A percentile compares a stretch with the other conserved stretches of the same genome.
These are phyloP conservation scores for Fusarium luffae DNA, from an alignment of 2,329 filamentous ascomycete species.

Conservation along the genomic window DNA sequence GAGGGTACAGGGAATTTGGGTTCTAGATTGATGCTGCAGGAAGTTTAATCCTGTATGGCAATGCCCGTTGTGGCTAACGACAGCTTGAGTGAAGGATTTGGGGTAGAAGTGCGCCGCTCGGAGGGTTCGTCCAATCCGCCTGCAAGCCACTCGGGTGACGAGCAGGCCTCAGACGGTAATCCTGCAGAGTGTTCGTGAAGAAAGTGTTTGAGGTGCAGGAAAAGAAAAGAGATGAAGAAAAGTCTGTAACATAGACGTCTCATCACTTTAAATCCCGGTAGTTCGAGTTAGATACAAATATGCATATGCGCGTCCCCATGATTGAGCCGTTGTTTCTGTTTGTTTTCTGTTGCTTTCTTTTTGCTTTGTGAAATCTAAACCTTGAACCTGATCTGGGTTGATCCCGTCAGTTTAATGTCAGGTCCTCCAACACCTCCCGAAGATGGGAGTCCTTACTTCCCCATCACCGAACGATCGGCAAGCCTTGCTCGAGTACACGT, in stretches of 20 bases:
- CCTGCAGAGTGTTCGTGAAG: no score
- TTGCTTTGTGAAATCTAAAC: background rate
- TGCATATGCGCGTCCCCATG: background rate
- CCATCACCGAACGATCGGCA: background rate
- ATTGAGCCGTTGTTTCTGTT: background rate
- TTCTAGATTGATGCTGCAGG: background rate
- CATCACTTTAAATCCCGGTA: background rate
- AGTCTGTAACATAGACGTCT: slow-evolving; percentile 5
- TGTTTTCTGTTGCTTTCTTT: background rate
- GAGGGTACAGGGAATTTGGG: background rate
- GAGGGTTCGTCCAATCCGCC: background rate
- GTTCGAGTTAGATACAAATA: slow-evolving; percentile 9
- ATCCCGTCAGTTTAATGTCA: background rate
- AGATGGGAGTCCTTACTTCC: slow-evolving; percentile 18
- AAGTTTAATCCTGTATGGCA: background rate
- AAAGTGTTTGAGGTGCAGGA: background rate
- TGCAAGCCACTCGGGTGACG: background rate
- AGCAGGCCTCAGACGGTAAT: background rate
- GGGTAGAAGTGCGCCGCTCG: background rate
- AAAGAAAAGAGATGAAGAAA: background rate
- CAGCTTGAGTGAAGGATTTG: background rate
- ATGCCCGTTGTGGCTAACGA: background rate
- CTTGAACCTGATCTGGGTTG: background rate
- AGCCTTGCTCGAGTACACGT: background rate
- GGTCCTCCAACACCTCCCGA: background rate